phyloP scores from a whole-genome alignment of 2,329 filamentous ascomycete species.

The Fusarium vanettenii region DNA sequence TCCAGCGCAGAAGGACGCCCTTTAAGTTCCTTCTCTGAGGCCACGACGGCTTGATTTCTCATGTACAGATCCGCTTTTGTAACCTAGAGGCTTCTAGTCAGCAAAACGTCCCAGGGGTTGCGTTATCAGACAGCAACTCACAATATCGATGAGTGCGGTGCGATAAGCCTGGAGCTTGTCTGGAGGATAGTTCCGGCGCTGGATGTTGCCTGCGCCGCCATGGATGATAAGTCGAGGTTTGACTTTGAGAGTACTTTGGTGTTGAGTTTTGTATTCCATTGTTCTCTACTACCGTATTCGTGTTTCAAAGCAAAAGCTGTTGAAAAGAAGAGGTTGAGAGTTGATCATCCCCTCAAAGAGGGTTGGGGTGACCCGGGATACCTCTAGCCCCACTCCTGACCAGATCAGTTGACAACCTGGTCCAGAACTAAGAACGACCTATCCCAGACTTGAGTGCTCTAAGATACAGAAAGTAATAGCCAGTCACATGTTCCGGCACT shows the following conservation, averaged over 20 bases:
- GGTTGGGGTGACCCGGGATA: background rate
- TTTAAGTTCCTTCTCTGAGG: conserved; percentile 15
- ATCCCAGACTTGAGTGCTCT: background rate
- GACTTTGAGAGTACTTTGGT: conserved; percentile 36
- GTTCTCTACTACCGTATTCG: background rate
- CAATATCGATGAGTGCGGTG: conserved; percentile 69
- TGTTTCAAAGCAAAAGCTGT: background rate
- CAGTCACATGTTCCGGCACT: background rate
- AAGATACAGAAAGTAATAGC: background rate
- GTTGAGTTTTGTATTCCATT: conserved; percentile 56
- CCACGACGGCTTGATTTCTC: conserved; percentile 35
- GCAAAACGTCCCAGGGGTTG: background rate
- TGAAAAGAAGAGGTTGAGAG: background rate
- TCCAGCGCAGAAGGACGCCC: conserved; percentile 72
- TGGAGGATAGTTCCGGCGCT: conserved; percentile 67
- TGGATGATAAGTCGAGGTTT: conserved; percentile 75
- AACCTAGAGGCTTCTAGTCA: conserved; percentile 49
- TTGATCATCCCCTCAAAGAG: conserved; percentile 9
- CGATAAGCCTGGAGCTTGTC: conserved; percentile 70
- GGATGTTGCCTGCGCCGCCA: conserved; percentile 79
- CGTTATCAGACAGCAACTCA: conserved; percentile 46
- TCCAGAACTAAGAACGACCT: background rate
- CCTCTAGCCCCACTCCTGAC: conserved; percentile 17
- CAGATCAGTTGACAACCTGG: background rate
- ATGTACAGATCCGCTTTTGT: conserved; percentile 60